Conservation (phyloP, 495 filamentous ascomycete genomes). For the Cladorrhinum samala region DNA sequence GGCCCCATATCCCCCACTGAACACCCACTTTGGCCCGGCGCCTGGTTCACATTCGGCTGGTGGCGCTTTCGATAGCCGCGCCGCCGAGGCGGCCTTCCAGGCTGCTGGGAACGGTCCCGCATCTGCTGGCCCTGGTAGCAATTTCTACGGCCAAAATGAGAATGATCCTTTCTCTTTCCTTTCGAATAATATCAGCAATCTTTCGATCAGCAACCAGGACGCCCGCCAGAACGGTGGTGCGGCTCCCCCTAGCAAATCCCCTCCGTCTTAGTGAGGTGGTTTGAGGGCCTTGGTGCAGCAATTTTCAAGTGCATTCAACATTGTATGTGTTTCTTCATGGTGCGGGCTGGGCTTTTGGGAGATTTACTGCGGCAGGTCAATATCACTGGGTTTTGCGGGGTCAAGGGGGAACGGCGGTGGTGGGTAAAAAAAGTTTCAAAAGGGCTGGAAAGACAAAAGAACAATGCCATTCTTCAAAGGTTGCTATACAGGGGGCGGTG, state of each 20-base stretch:
- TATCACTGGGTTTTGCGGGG: constrained; percentile 16
- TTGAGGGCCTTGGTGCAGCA: constrained; percentile 33
- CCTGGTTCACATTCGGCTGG: constrained; percentile 75
- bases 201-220: constrained; percentile 79
- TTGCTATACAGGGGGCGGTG: constrained; percentile 23
- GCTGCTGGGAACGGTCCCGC: constrained; percentile 71
- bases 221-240: constrained; percentile 70
- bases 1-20: constrained; percentile 76
- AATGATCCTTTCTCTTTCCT: constrained; percentile 88
- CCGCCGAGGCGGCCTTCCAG: constrained; percentile 85
- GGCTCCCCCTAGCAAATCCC: constrained; percentile 57
- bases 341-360: constrained; percentile 30
- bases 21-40: constrained; percentile 65
- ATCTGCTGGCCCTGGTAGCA: constrained; percentile 58
- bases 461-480: constrained; percentile 28
- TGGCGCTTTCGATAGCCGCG: constrained; percentile 89
- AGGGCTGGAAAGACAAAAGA: constrained; percentile 44
- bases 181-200: constrained; percentile 68
- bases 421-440: constrained; percentile 28
- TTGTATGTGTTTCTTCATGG: constrained; percentile 26
- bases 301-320: constrained; percentile 16
- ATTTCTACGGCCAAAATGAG: constrained; percentile 53
- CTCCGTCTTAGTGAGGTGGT: constrained; percentile 42
- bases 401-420: constrained; percentile 16
- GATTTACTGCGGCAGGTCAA: constrained; percentile 16